These are phyloP conservation scores for Fremontodendron californicum DNA, from an alignment of 345 rosid genomes.

Conservation along the genomic window DNA sequence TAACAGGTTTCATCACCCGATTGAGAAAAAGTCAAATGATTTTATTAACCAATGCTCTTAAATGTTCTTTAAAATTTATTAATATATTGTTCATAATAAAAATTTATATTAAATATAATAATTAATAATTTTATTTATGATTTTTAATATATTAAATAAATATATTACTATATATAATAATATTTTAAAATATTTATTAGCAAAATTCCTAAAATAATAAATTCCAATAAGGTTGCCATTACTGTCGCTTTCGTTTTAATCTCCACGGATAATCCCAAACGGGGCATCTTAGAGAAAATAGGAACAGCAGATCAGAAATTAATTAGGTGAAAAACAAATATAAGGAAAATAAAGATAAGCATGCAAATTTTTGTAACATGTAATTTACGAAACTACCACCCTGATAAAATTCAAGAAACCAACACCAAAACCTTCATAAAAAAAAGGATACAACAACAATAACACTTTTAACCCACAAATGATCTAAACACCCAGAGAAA, in stretches of 20 bases:
- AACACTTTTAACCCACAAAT: neutral
- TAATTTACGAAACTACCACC: neutral
- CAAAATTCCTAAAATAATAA: conserved; percentile 16
- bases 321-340: neutral
- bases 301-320: no score
- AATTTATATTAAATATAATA: no score
- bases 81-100: no score
- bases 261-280: neutral
- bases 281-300: neutral
- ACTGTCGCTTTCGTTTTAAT: neutral
- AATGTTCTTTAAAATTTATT: no score
- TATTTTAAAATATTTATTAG: no score
- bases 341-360: neutral
- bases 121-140: no score
- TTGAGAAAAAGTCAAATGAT: neutral
- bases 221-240: conserved; percentile 17
- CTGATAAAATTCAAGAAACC: neutral
- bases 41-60: no score
- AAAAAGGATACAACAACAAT: neutral
- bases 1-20: neutral
- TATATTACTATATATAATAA: no score
- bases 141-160: no score
- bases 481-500: neutral
- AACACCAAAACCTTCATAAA: neutral
- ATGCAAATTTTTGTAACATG: neutral